phyloP scores from a whole-genome alignment of 768 basidiomycete species.

The Phlebiopsis flavidoalba region DNA sequence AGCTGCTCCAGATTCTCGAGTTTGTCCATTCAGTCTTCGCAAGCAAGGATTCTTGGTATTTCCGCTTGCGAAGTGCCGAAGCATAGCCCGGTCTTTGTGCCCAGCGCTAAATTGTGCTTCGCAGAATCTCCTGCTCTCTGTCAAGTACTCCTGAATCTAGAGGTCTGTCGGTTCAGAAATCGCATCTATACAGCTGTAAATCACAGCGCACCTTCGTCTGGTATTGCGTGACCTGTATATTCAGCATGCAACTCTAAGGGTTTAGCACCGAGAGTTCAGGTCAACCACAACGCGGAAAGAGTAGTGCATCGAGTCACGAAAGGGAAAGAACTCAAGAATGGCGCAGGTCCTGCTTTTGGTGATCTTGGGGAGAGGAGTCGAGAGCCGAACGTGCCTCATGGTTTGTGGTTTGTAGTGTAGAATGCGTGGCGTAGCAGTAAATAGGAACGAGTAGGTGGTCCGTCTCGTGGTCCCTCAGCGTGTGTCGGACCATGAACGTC shows the following conservation, averaged over 20 bases:
- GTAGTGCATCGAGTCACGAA: constrained; percentile 7
- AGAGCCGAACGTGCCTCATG: no score
- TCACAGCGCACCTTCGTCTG: constrained; percentile 72
- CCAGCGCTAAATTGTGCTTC: constrained; percentile 75
- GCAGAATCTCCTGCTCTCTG: constrained; percentile 89
- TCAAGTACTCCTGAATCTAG: constrained; percentile 85
- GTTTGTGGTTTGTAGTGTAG: no score
- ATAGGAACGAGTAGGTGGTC: background rate
- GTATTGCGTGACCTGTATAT: constrained; percentile 93
- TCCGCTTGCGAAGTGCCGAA: constrained; percentile 84
- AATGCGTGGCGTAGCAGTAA: background rate
- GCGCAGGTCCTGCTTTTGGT: constrained; percentile 93
- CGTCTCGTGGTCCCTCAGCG: background rate
- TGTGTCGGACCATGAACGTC: background rate
- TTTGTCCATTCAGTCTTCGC: constrained; percentile 86
- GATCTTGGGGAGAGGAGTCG: constrained; percentile 81
- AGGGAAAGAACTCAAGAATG: constrained; percentile 83
- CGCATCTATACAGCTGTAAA: background rate
- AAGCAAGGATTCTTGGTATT: constrained; percentile 89
- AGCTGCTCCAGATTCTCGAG: constrained; percentile 85
- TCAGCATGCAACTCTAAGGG: constrained; percentile 92
- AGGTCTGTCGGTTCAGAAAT: background rate
- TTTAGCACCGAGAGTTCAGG: constrained; percentile 39
- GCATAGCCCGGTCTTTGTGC: constrained; percentile 81
- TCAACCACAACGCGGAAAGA: background rate